Conservation (phyloP, 2,329 filamentous ascomycete species). For the Colletotrichum zoysiae region DNA sequence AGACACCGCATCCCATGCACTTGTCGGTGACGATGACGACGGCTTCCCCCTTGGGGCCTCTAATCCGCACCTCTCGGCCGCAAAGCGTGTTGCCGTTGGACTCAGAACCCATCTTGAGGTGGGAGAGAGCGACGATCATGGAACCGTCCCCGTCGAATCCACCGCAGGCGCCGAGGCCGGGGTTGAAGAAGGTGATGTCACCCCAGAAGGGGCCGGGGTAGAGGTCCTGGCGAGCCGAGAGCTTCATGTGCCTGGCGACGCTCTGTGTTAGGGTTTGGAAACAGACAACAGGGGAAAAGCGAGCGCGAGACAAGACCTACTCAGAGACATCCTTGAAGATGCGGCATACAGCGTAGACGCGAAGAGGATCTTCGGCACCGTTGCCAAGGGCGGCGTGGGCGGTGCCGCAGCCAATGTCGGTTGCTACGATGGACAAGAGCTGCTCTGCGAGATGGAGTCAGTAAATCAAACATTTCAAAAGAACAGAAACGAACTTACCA, state of each 20-base stretch:
- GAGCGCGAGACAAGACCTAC: not conserved
- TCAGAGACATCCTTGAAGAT: constrained; percentile 11
- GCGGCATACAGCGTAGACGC: constrained; percentile 21
- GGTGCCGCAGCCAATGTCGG: constrained; percentile 15
- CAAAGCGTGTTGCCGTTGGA: constrained; percentile 41
- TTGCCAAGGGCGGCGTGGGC: too few species aligned
- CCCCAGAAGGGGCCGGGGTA: constrained; percentile 17
- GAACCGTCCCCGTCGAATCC: constrained; percentile 9
- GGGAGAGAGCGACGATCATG: constrained; percentile 36
- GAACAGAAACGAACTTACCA: not conserved
- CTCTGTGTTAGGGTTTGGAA: not conserved
- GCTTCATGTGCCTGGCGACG: not conserved
- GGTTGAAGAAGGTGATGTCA: constrained; percentile 37
- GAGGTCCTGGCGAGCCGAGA: constrained; percentile 27
- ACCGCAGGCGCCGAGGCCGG: constrained; percentile 36
- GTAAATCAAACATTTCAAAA: not conserved
- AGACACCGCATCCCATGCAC: constrained; percentile 30
- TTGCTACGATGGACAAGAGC: constrained; percentile 18
- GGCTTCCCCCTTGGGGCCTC: constrained; percentile 12
- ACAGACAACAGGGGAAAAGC: not conserved
- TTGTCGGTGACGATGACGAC: constrained; percentile 34
- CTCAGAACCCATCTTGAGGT: constrained; percentile 36
- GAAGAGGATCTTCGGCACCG: not conserved
- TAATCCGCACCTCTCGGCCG: constrained; percentile 10
- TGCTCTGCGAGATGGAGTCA: constrained; percentile 3